Conservation (phyloP, 2,329 filamentous ascomycete species). For the Leptodontidium sp. region DNA sequence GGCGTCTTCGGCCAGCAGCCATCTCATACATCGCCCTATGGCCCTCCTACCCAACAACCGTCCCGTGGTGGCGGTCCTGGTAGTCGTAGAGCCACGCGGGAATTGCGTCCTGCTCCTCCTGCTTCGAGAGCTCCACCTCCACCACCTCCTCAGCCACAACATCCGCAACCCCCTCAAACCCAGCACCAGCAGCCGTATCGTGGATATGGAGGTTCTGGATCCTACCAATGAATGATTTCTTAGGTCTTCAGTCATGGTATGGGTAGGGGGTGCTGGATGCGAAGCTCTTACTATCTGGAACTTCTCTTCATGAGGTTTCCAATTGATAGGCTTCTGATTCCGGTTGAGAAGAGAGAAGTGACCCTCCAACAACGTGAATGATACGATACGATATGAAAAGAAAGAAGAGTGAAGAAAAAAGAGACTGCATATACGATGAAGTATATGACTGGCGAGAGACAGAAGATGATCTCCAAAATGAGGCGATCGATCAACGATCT, state of each 20-base stretch:
- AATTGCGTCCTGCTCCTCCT: constrained; percentile 24
- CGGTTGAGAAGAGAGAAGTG: background rate
- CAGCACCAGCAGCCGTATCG: constrained; percentile 3
- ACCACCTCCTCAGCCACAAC: constrained; percentile 6
- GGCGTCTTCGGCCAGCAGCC: constrained; percentile 17
- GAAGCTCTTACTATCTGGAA: too few relatives aligned
- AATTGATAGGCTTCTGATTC: too few relatives aligned
- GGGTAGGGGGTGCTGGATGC: background rate
- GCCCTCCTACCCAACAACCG: constrained; percentile 23
- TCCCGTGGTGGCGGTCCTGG: constrained; percentile 1
- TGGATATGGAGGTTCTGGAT: constrained; percentile 16
- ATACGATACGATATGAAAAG: background rate
- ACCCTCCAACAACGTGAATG: background rate
- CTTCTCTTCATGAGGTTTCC: background rate
- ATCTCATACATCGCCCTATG: constrained; percentile 17
- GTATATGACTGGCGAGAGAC: background rate
- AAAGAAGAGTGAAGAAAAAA: background rate
- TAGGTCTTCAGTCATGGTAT: background rate
- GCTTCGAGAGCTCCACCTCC: constrained; percentile 3
- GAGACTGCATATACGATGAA: background rate
- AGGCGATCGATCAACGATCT: background rate
- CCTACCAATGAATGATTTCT: background rate
- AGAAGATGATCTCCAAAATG: background rate
- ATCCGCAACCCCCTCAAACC: background rate
- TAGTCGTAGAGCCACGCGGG: constrained; percentile 11